Evolutionary conservation across 1,139 yeast species (phyloP), one percentile per base, ranked within the genome.

Genomic region (Pneumocystis wakefieldiae): DNA sequence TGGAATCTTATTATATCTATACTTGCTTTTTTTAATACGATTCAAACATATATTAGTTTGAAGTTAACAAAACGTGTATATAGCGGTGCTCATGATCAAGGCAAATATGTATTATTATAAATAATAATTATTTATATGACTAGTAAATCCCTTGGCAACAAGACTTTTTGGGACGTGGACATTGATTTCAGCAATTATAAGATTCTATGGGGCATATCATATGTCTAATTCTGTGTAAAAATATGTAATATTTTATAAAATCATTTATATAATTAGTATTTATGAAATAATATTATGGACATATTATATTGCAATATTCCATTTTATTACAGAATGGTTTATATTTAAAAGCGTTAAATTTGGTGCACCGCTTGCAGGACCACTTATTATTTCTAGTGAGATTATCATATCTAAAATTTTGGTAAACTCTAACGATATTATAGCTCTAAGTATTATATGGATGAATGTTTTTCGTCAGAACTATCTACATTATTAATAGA

Each of bases 161-260:
- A 81, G 98, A 70, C 92, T 98, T 0, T 92, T 92, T 74, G 98
- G 98, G 38, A 92, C 98, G 0, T 92, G 98, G 98, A 92, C 98
- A 0, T 78, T 91, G 62, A 80, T 91, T 68, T 85, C 97, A 1
- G 83, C 96, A 1, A 78, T 92, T 59, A 84, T 92, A 62, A 83
- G 98, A 72, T 80, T 85, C 68, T 90, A 87, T 72, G 96, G 96
- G 61, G 95, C 98, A 6, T 86, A 85, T 74, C 78, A 87, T 72
- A 76, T 87, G 67, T 76, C 77, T 65, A 83, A 85, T 70, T 83
- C 83, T 36, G 86, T 84, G 72, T 71, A 64, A 42, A 24, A 48
- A 24, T 24, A 12, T 19, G 8, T 10, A 71, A 24, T 53, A 29
- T 3, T 35, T 12, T 38, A 24, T 15, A 6, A 24, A 19, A n/a